A percentile compares a stretch with the other conserved stretches of the same genome.
Conservation (phyloP, 352 stramenopile genomes). For the Phytophthora hibernalis region DNA sequence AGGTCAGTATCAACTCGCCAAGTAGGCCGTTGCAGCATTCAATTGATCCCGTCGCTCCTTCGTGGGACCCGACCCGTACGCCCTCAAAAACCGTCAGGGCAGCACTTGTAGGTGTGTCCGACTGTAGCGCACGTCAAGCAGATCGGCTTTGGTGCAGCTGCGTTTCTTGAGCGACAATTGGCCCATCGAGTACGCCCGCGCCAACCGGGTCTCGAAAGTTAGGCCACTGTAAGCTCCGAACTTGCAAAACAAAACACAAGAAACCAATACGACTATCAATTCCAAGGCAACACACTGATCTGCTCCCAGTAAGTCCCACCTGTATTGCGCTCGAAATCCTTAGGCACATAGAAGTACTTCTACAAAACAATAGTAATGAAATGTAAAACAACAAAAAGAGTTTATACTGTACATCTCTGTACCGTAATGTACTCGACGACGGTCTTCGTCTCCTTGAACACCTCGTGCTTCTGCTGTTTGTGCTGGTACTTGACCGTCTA, state of each 20-base stretch:
- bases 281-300: not conserved
- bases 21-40: constrained; percentile 24
- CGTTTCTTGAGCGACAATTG: constrained; percentile 42
- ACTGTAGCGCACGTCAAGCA: constrained; percentile 62
- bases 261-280: not conserved
- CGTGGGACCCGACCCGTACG: not conserved
- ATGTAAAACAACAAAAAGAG: not conserved
- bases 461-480: constrained; percentile 40
- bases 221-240: constrained; percentile 70
- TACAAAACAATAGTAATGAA: constrained; percentile 19
- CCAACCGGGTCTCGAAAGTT: constrained; percentile 62
- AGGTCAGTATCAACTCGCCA: constrained; percentile 74
- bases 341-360: constrained; percentile 54
- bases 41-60: not conserved
- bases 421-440: constrained; percentile 65
- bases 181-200: constrained; percentile 64
- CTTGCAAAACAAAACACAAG: constrained; percentile 28
- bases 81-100: constrained; percentile 64
- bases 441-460: constrained; percentile 43
- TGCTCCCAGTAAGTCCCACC: constrained; percentile 25
- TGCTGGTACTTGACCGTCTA: constrained; percentile 66
- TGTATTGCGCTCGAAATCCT: constrained; percentile 60
- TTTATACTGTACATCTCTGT: not conserved
- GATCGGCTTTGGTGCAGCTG: constrained; percentile 39
- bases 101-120: constrained; percentile 57